Percentiles rank a stretch among this genome's conserved stretches.
phyloP scores from a whole-genome alignment of 495 filamentous ascomycete genomes.

The Parathielavia hyrcaniae region DNA sequence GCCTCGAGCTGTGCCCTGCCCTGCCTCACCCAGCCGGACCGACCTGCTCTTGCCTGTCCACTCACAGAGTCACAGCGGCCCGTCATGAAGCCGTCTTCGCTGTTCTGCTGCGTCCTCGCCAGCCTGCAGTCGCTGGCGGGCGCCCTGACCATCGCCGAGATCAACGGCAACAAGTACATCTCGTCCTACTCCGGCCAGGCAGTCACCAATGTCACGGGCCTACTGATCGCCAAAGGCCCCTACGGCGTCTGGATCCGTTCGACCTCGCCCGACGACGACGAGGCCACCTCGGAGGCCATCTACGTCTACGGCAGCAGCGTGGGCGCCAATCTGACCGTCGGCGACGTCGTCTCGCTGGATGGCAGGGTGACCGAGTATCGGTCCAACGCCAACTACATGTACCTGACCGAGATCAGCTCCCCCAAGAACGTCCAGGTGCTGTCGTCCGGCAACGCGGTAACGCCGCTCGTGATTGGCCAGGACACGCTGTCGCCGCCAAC shows the following conservation, averaged over 20 bases:
- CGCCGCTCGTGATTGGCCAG: constrained; percentile 50
- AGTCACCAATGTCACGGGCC: constrained; percentile 50
- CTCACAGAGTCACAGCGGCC: background rate
- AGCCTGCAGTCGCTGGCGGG: constrained; percentile 27
- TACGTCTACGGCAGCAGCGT: constrained; percentile 49
- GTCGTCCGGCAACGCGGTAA: constrained; percentile 39
- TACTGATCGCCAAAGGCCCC: constrained; percentile 54
- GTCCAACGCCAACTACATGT: constrained; percentile 45
- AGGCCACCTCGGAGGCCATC: constrained; percentile 43
- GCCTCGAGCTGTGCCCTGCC: background rate
- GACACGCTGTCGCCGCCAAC: constrained; percentile 47
- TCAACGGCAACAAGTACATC: constrained; percentile 55
- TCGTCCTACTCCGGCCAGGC: constrained; percentile 48
- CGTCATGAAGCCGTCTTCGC: constrained; percentile 21
- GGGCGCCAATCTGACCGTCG: constrained; percentile 40
- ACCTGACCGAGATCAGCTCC: constrained; percentile 49
- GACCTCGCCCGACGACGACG: constrained; percentile 42
- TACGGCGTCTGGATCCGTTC: constrained; percentile 55
- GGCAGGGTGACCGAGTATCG: constrained; percentile 53
- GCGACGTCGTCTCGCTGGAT: constrained; percentile 52
- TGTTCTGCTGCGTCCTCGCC: constrained; percentile 18
- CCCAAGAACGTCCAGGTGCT: constrained; percentile 44
- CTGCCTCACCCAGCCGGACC: background rate
- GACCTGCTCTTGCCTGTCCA: background rate
- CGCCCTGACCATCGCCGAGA: constrained; percentile 52